Evolutionary conservation across 75 land plant species (phyloP).

Genomic region (Selaginella tamariscina): DNA sequence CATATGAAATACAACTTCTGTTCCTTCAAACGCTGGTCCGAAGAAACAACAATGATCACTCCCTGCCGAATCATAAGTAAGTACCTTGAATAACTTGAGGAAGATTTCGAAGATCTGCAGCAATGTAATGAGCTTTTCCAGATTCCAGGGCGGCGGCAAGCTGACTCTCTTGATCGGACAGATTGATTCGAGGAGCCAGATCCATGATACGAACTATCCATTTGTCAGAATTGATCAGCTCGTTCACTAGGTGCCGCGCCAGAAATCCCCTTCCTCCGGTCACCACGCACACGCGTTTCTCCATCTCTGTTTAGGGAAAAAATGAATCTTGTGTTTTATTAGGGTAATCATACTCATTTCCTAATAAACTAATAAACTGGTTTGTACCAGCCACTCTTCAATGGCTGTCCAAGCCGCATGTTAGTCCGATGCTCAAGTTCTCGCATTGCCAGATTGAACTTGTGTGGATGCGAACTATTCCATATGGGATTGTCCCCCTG

Average conservation of each 20-base stretch:
- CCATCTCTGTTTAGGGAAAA: no score
- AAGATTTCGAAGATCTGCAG: constrained; percentile 58
- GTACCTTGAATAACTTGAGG: constrained; percentile 60
- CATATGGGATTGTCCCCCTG: no score
- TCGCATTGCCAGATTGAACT: no score
- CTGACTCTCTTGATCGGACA: constrained; percentile 46
- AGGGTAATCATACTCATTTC: no score
- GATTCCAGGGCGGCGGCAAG: constrained; percentile 43
- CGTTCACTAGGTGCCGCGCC: constrained; percentile 67
- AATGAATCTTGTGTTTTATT: no score
- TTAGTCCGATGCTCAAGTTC: no score
- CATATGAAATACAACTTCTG: constrained; percentile 85
- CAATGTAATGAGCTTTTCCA: constrained; percentile 48
- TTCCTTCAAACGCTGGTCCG: constrained; percentile 48
- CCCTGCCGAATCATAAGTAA: no score
- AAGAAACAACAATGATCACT: not conserved
- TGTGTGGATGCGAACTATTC: no score
- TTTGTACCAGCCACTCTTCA: no score
- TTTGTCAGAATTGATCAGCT: constrained; percentile 40
- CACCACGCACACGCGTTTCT: no score
- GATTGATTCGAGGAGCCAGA: constrained; percentile 40
- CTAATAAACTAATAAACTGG: no score
- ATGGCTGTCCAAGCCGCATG: no score
- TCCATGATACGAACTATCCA: constrained; percentile 68
- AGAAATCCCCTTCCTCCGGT: constrained; percentile 95